These are phyloP conservation scores for Phialophora expanda DNA, from an alignment of 2,329 filamentous ascomycete genomes.

Conservation along the genomic window DNA sequence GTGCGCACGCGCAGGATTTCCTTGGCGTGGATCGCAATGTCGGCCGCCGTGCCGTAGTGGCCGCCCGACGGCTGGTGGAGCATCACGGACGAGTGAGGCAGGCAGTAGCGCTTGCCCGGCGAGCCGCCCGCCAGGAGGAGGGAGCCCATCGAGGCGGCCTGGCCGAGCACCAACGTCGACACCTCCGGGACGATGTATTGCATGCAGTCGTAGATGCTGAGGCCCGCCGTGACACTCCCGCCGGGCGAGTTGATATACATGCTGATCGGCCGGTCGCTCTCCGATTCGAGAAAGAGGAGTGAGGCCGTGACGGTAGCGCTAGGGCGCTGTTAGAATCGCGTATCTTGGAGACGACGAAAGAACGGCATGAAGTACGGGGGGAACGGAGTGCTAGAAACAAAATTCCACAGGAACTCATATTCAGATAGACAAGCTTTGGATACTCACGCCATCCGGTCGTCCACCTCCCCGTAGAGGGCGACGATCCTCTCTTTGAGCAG, in stretches of 20 bases:
- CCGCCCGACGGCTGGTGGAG: constrained; percentile 91
- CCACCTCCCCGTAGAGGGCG: constrained; percentile 75
- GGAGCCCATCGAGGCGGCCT: constrained; percentile 93
- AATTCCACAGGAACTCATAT: background rate
- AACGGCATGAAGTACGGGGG: background rate
- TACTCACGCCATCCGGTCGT: constrained; percentile 68
- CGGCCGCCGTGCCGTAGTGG: constrained; percentile 69
- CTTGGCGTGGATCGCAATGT: constrained; percentile 96
- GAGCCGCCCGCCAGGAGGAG: constrained; percentile 85
- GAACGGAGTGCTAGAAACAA: background rate
- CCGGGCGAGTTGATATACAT: constrained; percentile 98
- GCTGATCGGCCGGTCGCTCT: constrained; percentile 84
- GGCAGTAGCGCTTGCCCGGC: constrained; percentile 80
- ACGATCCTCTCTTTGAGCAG: constrained; percentile 67
- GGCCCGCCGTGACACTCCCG: constrained; percentile 83
- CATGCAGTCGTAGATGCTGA: constrained; percentile 99
- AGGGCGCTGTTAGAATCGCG: background rate
- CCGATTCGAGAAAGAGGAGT: constrained; percentile 95
- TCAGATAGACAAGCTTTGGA: background rate
- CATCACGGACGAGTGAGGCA: constrained; percentile 94
- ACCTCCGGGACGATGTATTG: constrained; percentile 92
- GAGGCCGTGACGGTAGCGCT: constrained; percentile 89
- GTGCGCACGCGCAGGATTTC: constrained; percentile 88
- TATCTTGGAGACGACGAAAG: background rate
- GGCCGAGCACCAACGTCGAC: constrained; percentile 91